phyloP scores from a whole-genome alignment of 441 rosid species.

The Pelargonium citronellum region DNA sequence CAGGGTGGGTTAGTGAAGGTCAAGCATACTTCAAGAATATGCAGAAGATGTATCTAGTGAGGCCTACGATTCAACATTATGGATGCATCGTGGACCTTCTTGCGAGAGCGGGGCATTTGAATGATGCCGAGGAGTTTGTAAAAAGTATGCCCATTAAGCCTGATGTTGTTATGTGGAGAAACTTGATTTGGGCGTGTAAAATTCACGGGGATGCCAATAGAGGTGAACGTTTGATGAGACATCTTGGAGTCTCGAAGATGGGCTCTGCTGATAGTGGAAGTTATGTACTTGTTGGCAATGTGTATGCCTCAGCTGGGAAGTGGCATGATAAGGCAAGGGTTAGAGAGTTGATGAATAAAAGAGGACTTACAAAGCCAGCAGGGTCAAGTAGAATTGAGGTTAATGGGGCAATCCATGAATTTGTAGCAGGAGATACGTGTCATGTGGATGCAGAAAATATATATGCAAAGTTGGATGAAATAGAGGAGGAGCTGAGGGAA shows the following conservation, averaged over 20 bases:
- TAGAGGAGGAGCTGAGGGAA: slow-evolving; percentile 14
- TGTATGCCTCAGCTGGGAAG: slow-evolving; percentile 8
- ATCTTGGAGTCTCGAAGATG: slow-evolving; percentile 14
- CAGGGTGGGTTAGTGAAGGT: slow-evolving; percentile 34
- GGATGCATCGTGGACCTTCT: slow-evolving; percentile 42
- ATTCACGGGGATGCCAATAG: slow-evolving; percentile 36
- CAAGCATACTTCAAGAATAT: slow-evolving; percentile 20
- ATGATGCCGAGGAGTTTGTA: slow-evolving; percentile 30
- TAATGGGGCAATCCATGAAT: slow-evolving; percentile 15
- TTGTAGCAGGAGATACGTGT: slow-evolving; percentile 4
- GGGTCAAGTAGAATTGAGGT: slow-evolving; percentile 23
- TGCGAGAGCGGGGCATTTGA: slow-evolving; percentile 34
- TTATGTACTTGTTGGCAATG: slow-evolving; percentile 12
- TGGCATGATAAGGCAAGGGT: slow-evolving; percentile 16
- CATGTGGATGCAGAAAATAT: slow-evolving; percentile 17
- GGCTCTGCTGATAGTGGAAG: slow-evolving; percentile 19
- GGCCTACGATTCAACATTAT: slow-evolving; percentile 28
- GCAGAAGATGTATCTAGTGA: slow-evolving; percentile 24
- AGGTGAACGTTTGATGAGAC: slow-evolving; percentile 17
- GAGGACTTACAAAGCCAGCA: slow-evolving; percentile 18
- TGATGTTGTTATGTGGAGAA: slow-evolving; percentile 41
- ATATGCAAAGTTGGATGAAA: slow-evolving; percentile 20
- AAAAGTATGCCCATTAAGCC: slow-evolving; percentile 31
- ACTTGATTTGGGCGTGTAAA: slow-evolving; percentile 33
- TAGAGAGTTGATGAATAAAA: slow-evolving; percentile 13